These are phyloP conservation scores for Saccharomycopsis synnaedendra DNA, from an alignment of 805 yeast species.

Conservation along the genomic window DNA sequence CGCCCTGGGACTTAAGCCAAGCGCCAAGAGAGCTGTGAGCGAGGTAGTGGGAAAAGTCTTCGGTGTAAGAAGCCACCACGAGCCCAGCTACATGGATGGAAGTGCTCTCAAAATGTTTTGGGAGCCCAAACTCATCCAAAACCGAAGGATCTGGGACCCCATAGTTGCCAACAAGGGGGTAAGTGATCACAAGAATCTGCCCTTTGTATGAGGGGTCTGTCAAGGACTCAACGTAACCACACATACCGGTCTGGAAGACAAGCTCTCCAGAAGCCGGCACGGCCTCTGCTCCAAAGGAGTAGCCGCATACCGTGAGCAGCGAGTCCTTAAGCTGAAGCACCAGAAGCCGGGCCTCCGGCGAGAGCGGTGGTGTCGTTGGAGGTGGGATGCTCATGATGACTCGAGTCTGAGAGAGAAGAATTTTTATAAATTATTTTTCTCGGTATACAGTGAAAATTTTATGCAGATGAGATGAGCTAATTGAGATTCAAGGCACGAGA, in stretches of 20 bases:
- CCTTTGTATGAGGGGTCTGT: slow-evolving; percentile 98
- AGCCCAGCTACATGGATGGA: slow-evolving; percentile 94
- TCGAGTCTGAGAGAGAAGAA: no score
- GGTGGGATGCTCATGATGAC: no score
- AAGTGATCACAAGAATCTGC: slow-evolving; percentile 92
- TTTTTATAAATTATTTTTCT: no score
- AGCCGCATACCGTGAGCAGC: slow-evolving; percentile 67
- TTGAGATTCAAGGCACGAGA: no score
- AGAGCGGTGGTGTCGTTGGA: slow-evolving; percentile 61
- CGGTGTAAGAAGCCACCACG: slow-evolving; percentile 94
- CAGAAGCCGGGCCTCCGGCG: slow-evolving; percentile 71
- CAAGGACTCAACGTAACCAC: slow-evolving; percentile 95
- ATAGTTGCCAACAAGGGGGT: slow-evolving; percentile 94
- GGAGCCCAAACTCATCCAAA: slow-evolving; percentile 66
- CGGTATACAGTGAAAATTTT: no score
- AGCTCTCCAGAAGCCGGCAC: slow-evolving; percentile 84
- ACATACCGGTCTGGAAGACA: slow-evolving; percentile 99
- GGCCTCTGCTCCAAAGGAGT: slow-evolving; percentile 89
- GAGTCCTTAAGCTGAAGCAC: slow-evolving; percentile 78
- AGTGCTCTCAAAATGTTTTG: slow-evolving; percentile 87
- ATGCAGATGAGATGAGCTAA: no score
- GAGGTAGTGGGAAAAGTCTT: slow-evolving; percentile 85
- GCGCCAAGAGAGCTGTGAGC: slow-evolving; percentile 87
- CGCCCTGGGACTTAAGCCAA: slow-evolving; percentile 85
- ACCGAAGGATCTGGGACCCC: slow-evolving; percentile 91